Conservation (phyloP, 1,284 basidiomycete genomes). For the Boletellus sp. region DNA sequence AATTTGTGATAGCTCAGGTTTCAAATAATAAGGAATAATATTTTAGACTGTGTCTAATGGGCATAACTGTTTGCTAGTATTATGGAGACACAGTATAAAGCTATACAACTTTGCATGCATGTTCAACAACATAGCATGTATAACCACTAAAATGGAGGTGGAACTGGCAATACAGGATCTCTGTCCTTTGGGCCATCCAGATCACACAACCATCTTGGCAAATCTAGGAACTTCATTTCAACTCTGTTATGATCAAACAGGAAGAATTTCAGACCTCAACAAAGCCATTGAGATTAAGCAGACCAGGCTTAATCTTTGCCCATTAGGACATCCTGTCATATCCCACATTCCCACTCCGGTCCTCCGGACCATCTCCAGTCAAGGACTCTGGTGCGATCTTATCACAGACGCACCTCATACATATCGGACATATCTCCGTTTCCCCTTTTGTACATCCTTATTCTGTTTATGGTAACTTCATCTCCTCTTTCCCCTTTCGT, state of each 20-base stretch:
- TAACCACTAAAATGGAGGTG: not conserved
- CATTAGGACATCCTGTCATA: not conserved
- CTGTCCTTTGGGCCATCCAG: not conserved
- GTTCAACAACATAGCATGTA: not conserved
- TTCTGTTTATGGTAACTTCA: too few species aligned
- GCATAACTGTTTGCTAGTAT: not conserved
- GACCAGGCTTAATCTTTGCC: not conserved
- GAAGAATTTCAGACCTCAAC: not conserved
- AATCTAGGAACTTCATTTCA: not conserved
- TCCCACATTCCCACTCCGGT: too few species aligned
- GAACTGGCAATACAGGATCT: too few species aligned
- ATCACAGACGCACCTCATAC: too few species aligned
- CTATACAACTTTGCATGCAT: not conserved
- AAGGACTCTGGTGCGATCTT: too few species aligned
- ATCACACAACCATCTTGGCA: not conserved
- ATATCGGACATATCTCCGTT: too few species aligned
- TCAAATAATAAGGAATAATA: too few species aligned
- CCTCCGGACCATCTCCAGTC: too few species aligned
- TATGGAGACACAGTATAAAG: not conserved
- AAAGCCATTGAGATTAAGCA: not conserved
- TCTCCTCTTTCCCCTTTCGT: too few species aligned
- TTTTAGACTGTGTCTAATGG: not conserved
- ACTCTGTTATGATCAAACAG: not conserved
- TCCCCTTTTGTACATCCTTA: too few species aligned
- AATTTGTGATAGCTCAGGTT: too few species aligned